Evolutionary conservation across 148 eudicot species (phyloP), one percentile per base, ranked within the genome.

Genomic region (Camellia sinensis): DNA sequence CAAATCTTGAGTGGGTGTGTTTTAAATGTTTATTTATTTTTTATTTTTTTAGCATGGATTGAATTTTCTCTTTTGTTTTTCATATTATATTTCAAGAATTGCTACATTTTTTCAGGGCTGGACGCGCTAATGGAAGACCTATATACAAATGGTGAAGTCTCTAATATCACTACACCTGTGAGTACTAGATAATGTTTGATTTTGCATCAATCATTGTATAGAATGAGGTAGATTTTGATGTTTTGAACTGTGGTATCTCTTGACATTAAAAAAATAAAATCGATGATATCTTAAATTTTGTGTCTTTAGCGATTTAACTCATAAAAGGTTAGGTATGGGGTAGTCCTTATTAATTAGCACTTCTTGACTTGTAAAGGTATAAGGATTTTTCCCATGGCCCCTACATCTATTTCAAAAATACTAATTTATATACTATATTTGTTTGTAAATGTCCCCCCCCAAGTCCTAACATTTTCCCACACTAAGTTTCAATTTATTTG

Each of bases 71-170:
- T 21, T 18, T 59, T 45, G 3, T 43, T 60, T 60, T 59, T 59
- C 11, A 21, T 29, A 3, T 19, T 18, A 14, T 65, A 53, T 66
- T 29, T 15, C 60, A 4, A 41, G 22, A 10, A n/a, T 76, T 59
- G 61, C 22, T 81, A 11, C 52, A 70, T 22, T 77, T 15, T 61
- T 59, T 82, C 65, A 82, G 84, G 80, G 37, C 3, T 71, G 21
- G 64, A 82, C n/a, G 54, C n/a, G n/a, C 69, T 29, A 66, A 77
- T 77, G 80, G 53, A 76, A 50, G 48, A 77, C 65, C n/a, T n/a
- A n/a, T n/a, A n/a, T n/a, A n/a, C n/a, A n/a, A n/a, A 61, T 43
- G 72, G 74, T 0, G 80, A 71, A 13, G 61, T 76, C 71, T 44
- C 48, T 53, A 63, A 29, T 40, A n/a, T 41, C 46, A 53, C 5